Percentiles rank a stretch among this genome's conserved stretches.
Conservation (phyloP, 2,329 filamentous ascomycete species). For the Cryphonectria japonica region DNA sequence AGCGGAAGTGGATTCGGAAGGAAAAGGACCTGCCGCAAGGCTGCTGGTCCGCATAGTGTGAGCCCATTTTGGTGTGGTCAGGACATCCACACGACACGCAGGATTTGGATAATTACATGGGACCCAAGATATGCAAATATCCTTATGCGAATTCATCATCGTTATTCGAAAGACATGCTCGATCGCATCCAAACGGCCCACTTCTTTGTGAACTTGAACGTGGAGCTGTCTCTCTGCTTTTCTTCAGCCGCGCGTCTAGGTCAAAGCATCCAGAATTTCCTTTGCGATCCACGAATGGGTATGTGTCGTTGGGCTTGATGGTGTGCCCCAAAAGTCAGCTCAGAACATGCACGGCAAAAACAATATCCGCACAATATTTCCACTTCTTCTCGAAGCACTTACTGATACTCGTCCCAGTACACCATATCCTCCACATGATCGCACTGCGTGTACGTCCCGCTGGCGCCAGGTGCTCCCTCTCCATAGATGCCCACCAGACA, state of each 20-base stretch:
- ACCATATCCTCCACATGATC: constrained; percentile 11
- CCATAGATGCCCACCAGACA: constrained; percentile 16
- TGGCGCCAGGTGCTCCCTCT: constrained; percentile 3
- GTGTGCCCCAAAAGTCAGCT: neutral
- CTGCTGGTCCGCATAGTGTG: neutral
- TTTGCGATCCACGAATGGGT: constrained; percentile 15
- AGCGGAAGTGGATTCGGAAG: neutral
- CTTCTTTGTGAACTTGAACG: neutral
- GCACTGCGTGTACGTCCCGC: constrained; percentile 8
- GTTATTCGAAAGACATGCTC: neutral
- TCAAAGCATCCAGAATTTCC: constrained; percentile 8
- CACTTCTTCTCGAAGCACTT: neutral
- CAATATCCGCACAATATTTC: neutral
- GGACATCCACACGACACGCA: neutral
- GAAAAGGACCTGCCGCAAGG: constrained; percentile 8
- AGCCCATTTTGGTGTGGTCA: neutral
- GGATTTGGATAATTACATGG: neutral
- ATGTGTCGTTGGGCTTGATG: constrained; percentile 2
- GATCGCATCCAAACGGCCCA: neutral
- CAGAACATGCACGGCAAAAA: neutral
- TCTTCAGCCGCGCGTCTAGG: neutral
- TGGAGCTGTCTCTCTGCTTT: neutral
- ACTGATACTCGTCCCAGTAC: constrained; percentile 20
- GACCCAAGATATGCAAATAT: constrained; percentile 4
- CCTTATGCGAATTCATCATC: neutral